Conservation (phyloP, 2,329 filamentous ascomycete species). For the Kalaharituber pfeilii region DNA sequence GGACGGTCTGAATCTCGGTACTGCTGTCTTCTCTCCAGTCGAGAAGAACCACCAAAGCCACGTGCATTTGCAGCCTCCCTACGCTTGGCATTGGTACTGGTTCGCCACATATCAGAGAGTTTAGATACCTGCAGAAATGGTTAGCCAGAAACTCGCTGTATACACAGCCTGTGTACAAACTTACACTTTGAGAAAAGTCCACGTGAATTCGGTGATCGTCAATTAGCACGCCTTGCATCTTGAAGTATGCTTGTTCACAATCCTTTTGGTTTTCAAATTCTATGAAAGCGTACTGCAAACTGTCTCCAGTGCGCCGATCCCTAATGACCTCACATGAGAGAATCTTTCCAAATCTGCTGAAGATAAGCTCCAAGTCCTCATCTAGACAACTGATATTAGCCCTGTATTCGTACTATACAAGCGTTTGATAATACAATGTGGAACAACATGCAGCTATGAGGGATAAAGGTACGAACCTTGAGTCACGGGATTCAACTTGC, state of each 20-base stretch:
- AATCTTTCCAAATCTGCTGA: conserved; percentile 89
- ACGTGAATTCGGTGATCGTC: conserved; percentile 96
- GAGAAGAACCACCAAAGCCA: conserved; percentile 79
- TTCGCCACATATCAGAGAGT: conserved; percentile 76
- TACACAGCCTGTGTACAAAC: conserved; percentile 21
- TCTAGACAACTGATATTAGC: conserved; percentile 33
- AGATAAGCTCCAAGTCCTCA: conserved; percentile 86
- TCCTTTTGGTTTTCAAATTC: conserved; percentile 86
- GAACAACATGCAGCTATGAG: neutral
- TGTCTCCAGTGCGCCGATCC: conserved; percentile 85
- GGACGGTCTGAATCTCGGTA: conserved; percentile 43
- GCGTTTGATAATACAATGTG: too few relatives aligned
- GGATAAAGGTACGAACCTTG: conserved; percentile 35
- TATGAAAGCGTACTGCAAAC: conserved; percentile 92
- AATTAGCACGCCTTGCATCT: conserved; percentile 95
- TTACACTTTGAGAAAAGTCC: conserved; percentile 91
- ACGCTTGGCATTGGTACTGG: conserved; percentile 67
- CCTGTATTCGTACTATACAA: too few relatives aligned
- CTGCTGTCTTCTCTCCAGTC: conserved; percentile 76
- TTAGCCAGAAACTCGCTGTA: conserved; percentile 19
- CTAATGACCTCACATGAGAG: conserved; percentile 90
- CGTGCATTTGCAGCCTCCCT: conserved; percentile 40
- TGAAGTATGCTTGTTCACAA: conserved; percentile 91
- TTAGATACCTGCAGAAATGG: conserved; percentile 40
- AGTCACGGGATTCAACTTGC: conserved; percentile 94